A percentile compares a stretch with the other conserved stretches of the same genome.
phyloP scores from a whole-genome alignment of 306 rosid species.

The Cyamopsis tetragonoloba region DNA sequence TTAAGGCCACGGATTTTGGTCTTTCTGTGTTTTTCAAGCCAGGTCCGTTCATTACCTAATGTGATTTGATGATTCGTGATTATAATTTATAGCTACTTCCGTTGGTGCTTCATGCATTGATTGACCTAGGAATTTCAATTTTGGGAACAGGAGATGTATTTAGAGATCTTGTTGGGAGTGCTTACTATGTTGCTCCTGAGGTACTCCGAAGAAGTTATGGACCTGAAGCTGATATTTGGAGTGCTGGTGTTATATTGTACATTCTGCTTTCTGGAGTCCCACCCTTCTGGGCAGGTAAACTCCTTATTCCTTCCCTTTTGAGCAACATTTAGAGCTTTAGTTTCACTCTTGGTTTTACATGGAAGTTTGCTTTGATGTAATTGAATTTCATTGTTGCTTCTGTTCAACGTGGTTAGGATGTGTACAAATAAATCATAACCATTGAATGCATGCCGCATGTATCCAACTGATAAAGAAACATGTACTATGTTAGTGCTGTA shows the following conservation, averaged over 20 bases:
- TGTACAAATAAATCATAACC: too few relatives aligned
- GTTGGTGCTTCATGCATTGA: background rate
- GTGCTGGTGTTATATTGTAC: slow-evolving; percentile 86
- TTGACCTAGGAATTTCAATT: background rate
- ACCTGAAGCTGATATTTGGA: slow-evolving; percentile 92
- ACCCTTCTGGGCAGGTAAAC: slow-evolving; percentile 96
- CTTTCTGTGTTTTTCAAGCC: slow-evolving; percentile 86
- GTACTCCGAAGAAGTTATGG: slow-evolving; percentile 79
- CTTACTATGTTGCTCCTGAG: slow-evolving; percentile 97
- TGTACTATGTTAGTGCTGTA: slow-evolving; percentile 3
- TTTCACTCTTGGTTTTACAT: background rate
- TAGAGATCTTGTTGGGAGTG: slow-evolving; percentile 92
- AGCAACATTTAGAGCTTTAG: background rate
- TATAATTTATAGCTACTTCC: too few relatives aligned
- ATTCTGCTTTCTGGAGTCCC: slow-evolving; percentile 96
- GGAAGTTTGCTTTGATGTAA: background rate
- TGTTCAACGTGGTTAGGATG: too few relatives aligned
- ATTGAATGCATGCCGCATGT: too few relatives aligned
- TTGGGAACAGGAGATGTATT: slow-evolving; percentile 64
- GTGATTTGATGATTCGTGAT: too few relatives aligned
- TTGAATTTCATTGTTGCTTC: background rate
- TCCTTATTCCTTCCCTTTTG: slow-evolving; percentile 8
- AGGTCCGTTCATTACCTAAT: slow-evolving; percentile 23
- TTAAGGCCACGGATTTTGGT: slow-evolving; percentile 90
- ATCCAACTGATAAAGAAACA: too few relatives aligned